Conservation (phyloP, 257 asterid species). For the Schizonepeta tenuifolia region DNA sequence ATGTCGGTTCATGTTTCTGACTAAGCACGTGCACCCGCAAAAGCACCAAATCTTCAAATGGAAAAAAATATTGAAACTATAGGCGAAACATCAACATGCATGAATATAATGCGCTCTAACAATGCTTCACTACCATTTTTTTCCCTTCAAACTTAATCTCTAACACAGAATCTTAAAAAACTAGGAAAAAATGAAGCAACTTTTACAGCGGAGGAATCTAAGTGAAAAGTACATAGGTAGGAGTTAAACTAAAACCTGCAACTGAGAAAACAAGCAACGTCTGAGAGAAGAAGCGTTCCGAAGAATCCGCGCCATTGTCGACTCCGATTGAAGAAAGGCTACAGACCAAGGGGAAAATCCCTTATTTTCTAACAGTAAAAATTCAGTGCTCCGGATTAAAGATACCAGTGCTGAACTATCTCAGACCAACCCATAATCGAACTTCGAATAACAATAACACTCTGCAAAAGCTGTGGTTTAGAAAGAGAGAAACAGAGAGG, state of each 20-base stretch:
- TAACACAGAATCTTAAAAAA: no score
- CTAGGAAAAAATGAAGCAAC: background rate
- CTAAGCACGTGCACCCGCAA: conserved; percentile 9
- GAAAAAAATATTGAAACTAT: background rate
- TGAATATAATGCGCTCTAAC: background rate
- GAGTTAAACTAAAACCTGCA: conserved; percentile 38
- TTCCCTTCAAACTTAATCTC: conserved; percentile 3
- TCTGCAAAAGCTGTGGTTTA: background rate
- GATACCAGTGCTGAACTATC: conserved; percentile 12
- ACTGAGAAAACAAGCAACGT: conserved; percentile 44
- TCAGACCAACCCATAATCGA: background rate
- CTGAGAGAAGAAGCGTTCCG: conserved; percentile 52
- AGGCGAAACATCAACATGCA: conserved; percentile 17
- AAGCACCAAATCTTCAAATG: background rate
- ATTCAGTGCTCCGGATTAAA: conserved; percentile 21
- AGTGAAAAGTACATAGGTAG: background rate
- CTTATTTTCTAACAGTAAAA: conserved; percentile 14
- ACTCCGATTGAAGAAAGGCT: background rate
- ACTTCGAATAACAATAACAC: background rate
- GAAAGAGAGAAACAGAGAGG: background rate
- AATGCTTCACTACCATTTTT: background rate
- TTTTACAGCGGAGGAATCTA: background rate
- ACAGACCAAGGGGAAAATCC: background rate
- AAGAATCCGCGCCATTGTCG: conserved; percentile 64
- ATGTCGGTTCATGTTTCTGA: conserved; percentile 4